Evolutionary conservation across 176 grass and related monocot species (phyloP).

Genomic region (Panicum miliaceum): DNA sequence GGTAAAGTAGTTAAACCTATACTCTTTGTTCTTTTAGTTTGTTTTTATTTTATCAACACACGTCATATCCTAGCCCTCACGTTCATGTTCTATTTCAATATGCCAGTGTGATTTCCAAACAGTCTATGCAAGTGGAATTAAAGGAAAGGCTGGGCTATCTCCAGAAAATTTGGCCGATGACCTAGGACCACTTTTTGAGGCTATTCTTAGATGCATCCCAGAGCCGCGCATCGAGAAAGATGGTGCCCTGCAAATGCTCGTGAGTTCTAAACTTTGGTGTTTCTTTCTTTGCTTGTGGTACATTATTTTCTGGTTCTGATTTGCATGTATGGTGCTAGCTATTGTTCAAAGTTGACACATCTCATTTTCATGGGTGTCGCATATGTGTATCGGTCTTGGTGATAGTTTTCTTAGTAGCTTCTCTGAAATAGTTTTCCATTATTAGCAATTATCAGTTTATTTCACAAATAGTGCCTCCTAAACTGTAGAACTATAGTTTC

Average conservation of each 20-base stretch:
- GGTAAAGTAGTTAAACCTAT: conserved; percentile 51
- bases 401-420: background rate
- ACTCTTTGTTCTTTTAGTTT: conserved; percentile 23
- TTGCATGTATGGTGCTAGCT: conserved; percentile 33
- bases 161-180: conserved; percentile 86
- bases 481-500: conserved; percentile 5
- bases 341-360: conserved; percentile 10
- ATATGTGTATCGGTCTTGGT: background rate
- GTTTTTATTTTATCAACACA: conserved; percentile 13
- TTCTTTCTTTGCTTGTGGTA: conserved; percentile 16
- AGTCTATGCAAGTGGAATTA: conserved; percentile 95
- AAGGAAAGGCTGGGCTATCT: conserved; percentile 86
- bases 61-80: conserved; percentile 31
- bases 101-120: conserved; percentile 96
- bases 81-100: conserved; percentile 26
- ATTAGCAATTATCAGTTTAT: background rate
- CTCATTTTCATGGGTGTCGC: background rate
- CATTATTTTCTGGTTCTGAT: conserved; percentile 17
- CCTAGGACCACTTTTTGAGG: conserved; percentile 96
- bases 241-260: conserved; percentile 90
- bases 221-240: conserved; percentile 94
- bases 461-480: background rate
- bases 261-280: conserved; percentile 52
- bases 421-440: background rate
- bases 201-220: conserved; percentile 97